Percentiles rank a stretch among this genome's conserved stretches.
These are phyloP conservation scores for Lasiodiplodia gonubiensis DNA, from an alignment of 2,329 filamentous ascomycete species.

Conservation along the genomic window DNA sequence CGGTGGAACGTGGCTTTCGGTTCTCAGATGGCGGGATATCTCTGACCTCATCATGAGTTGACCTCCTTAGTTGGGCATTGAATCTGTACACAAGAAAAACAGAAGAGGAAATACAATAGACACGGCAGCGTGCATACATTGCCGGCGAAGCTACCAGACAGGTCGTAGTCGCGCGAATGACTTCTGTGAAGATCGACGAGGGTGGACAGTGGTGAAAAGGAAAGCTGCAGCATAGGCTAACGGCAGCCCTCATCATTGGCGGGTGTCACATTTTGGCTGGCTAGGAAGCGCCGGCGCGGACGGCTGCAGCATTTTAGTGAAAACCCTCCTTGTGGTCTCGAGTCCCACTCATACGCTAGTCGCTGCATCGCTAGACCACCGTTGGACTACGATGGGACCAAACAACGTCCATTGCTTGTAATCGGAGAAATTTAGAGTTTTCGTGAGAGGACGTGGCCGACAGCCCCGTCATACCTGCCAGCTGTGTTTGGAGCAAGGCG, in stretches of 20 bases:
- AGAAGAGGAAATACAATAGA: neutral
- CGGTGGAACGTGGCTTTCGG: conserved; percentile 6
- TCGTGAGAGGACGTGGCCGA: neutral
- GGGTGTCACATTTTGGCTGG: neutral
- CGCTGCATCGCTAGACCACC: neutral
- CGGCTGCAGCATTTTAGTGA: conserved; percentile 3
- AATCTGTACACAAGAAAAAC: neutral
- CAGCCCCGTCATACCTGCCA: neutral
- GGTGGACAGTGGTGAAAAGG: neutral
- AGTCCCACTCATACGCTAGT: neutral
- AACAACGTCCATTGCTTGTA: neutral
- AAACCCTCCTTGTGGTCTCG: neutral
- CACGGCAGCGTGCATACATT: neutral
- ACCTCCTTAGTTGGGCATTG: neutral
- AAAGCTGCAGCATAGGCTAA: neutral
- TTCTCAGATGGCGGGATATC: neutral
- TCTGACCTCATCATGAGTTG: neutral
- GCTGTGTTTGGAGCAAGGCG: neutral
- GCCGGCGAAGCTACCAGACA: neutral
- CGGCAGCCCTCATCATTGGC: neutral
- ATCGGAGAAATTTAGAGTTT: conserved; percentile 12
- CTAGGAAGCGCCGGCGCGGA: neutral
- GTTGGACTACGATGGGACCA: neutral
- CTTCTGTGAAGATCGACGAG: conserved; percentile 19
- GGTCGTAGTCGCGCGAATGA: conserved; percentile 14